Evolutionary conservation across 2,329 filamentous ascomycete species (phyloP).

Genomic region (Didymella lethalis): DNA sequence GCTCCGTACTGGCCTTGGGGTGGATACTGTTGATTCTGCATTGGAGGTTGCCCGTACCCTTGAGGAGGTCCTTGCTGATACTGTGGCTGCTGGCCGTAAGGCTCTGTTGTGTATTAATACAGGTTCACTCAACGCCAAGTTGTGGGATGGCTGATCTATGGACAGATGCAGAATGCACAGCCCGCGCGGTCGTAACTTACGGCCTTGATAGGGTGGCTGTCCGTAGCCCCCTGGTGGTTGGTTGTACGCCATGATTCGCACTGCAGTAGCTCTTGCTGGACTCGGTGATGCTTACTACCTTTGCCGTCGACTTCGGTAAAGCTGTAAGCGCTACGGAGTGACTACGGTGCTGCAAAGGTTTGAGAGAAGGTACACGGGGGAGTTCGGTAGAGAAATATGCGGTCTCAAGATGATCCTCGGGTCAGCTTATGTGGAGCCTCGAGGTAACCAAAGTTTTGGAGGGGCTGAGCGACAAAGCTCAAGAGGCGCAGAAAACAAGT

Average conservation of each 20-base stretch:
- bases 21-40: slow-evolving; percentile 43
- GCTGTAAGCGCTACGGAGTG: slow-evolving; percentile 16
- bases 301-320: background rate
- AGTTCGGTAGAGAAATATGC: slow-evolving; percentile 5
- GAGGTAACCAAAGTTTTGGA: background rate
- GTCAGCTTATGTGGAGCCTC: slow-evolving; percentile 2
- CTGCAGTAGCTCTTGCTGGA: slow-evolving; percentile 4
- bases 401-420: slow-evolving; percentile 1
- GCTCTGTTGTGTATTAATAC: slow-evolving; percentile 40
- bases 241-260: slow-evolving; percentile 27
- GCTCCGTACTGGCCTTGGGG: slow-evolving; percentile 44
- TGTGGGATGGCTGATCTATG: slow-evolving; percentile 11
- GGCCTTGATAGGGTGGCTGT: slow-evolving; percentile 38
- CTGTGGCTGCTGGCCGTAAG: slow-evolving; percentile 32
- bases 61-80: slow-evolving; percentile 31
- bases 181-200: slow-evolving; percentile 36
- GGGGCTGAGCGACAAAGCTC: slow-evolving; percentile 3
- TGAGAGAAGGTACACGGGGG: background rate
- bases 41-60: slow-evolving; percentile 44
- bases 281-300: background rate
- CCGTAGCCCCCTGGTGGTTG: slow-evolving; percentile 41
- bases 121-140: slow-evolving; percentile 19
- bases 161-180: slow-evolving; percentile 10
- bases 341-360: background rate
- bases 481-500: slow-evolving; percentile 5